Evolutionary conservation across 2,329 filamentous ascomycete species (phyloP), one percentile per base, ranked within the genome.

Genomic region (Apiospora hydei): DNA sequence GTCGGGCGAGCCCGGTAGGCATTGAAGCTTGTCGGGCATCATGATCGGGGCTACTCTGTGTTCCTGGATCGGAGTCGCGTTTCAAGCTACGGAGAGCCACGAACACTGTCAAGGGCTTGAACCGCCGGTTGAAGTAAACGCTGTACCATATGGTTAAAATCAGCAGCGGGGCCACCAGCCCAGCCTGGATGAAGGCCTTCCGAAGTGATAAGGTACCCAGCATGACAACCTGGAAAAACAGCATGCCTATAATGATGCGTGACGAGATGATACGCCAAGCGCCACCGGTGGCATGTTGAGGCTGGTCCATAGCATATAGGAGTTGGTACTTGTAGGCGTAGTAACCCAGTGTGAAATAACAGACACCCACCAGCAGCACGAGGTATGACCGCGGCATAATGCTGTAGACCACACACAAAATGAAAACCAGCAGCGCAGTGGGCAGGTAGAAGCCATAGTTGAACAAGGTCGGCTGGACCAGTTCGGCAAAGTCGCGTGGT

Each of bases 211-310:
- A 88, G 74, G 96, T 92, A 3, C 96, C 96, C 30, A 94, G 92
- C 88, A 98, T 96, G 67, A 96, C 94, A 30, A 97, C 83, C 81
- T 99, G 95, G 79, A 98, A 98, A 57, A 98, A 90, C 3, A 97
- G 84, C 13, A 98, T 84, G 0, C 96, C 96, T 34, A 98, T 85
- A 71, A 98, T 90, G 72, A 98, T 89, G 47, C 96, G 93, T 79
- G 96, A 94, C 83, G 95, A 98, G 74, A 99, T 98, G 88, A 99
- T 97, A 68, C 93, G 92, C 96, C 96, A 99, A 5, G 95, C 95
- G 73, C 93, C 91, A 26, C 97, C 97, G 0, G 96, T 98, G 21
- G 95, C 94, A 80, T 98, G 95, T 79, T 97, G 94, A 21, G 94
- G 93, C 81, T 98, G 96, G 78, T 98, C 95, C 96, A 99, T 99